These are phyloP conservation scores for Inonotus obliquus DNA, from an alignment of 1,284 basidiomycete genomes.

Conservation along the genomic window DNA sequence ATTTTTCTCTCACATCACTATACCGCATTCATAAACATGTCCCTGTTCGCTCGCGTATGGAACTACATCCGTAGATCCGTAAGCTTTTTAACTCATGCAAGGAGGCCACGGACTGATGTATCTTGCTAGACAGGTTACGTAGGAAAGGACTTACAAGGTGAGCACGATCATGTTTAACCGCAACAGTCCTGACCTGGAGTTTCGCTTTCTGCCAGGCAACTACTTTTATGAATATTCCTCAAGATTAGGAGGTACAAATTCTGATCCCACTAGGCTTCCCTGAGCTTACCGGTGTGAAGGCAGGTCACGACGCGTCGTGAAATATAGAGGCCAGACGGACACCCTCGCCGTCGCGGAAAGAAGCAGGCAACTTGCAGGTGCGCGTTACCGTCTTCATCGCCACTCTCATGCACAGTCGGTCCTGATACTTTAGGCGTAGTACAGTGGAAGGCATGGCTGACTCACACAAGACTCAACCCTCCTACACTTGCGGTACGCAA, in stretches of 20 bases:
- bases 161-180: not conserved
- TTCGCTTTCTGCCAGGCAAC: constrained; percentile 19
- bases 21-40: not conserved
- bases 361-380: constrained; percentile 13
- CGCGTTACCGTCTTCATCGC: constrained; percentile 9
- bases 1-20: not conserved
- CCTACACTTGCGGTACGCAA: constrained; percentile 24
- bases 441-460: constrained; percentile 28
- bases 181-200: not conserved
- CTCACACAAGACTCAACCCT: constrained; percentile 25
- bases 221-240: constrained; percentile 23
- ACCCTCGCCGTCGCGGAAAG: constrained; percentile 19
- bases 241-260: constrained; percentile 17
- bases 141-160: constrained; percentile 19
- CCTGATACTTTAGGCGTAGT: constrained; percentile 19
- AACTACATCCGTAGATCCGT: constrained; percentile 18
- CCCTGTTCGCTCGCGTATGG: constrained; percentile 14
- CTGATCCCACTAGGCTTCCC: not conserved
- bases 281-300: constrained; percentile 12
- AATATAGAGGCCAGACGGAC: constrained; percentile 21
- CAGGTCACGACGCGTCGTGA: constrained; percentile 21
- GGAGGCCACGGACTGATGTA: not conserved
- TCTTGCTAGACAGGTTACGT: constrained; percentile 15
- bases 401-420: not conserved
- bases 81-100: not conserved